Percentiles rank a stretch among this genome's conserved stretches.
Evolutionary conservation across 2,329 filamentous ascomycete species (phyloP).

Genomic region (Botryotinia convoluta): DNA sequence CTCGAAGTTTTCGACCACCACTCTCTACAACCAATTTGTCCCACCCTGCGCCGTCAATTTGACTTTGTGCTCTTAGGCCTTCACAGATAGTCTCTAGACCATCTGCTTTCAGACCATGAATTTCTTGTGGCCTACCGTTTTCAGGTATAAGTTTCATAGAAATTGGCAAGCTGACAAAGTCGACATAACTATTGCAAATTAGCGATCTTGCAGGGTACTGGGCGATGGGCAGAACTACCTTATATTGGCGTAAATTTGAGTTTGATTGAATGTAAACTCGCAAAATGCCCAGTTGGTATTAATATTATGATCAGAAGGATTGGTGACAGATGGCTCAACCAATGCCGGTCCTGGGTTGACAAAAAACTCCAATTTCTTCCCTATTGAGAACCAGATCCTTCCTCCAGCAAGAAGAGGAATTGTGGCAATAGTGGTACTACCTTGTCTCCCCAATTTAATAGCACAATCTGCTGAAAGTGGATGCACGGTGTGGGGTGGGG

Average conservation of each 20-base stretch:
- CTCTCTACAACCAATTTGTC: slow-evolving; percentile 48
- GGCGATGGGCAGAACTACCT: background rate
- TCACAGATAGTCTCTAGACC: slow-evolving; percentile 56
- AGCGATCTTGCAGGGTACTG: background rate
- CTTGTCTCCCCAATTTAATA: slow-evolving; percentile 62
- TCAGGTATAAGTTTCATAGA: slow-evolving; percentile 49
- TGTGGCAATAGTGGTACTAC: slow-evolving; percentile 56
- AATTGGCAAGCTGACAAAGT: slow-evolving; percentile 69
- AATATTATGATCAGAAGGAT: slow-evolving; percentile 61
- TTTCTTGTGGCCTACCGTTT: slow-evolving; percentile 46
- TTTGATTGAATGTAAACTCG: slow-evolving; percentile 64
- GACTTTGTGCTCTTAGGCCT: slow-evolving; percentile 54
- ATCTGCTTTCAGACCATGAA: slow-evolving; percentile 54
- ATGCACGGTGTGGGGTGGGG: slow-evolving; percentile 50
- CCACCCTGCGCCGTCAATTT: slow-evolving; percentile 58
- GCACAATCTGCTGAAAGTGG: slow-evolving; percentile 56
- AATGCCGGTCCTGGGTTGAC: slow-evolving; percentile 67
- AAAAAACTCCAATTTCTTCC: slow-evolving; percentile 60
- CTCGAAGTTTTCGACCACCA: slow-evolving; percentile 40
- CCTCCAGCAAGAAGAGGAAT: slow-evolving; percentile 70
- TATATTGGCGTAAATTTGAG: slow-evolving; percentile 65
- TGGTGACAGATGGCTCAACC: slow-evolving; percentile 72
- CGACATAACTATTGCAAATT: slow-evolving; percentile 56
- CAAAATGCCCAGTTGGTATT: slow-evolving; percentile 63
- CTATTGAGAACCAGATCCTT: slow-evolving; percentile 68